These are phyloP conservation scores for Triglochin maritima DNA, from an alignment of 106 monocot species.

Conservation along the genomic window DNA sequence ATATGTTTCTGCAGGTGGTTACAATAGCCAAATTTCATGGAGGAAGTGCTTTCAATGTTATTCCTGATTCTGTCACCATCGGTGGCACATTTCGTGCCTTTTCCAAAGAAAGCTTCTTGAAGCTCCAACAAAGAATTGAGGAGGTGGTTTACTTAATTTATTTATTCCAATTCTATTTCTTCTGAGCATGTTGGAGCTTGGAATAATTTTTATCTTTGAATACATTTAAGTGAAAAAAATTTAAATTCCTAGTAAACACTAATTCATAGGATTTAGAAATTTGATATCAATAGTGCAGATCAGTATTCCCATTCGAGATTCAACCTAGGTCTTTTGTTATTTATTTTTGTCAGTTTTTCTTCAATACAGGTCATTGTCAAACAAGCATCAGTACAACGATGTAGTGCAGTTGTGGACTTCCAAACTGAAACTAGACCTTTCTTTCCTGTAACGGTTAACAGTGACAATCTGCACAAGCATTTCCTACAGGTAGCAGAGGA, in stretches of 20 bases:
- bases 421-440: constrained; percentile 19
- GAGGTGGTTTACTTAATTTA: constrained; percentile 41
- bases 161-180: neutral
- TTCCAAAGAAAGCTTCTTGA: constrained; percentile 51
- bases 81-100: constrained; percentile 91
- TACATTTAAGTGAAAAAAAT: neutral
- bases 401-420: constrained; percentile 69
- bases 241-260: neutral
- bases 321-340: neutral
- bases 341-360: neutral
- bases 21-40: constrained; percentile 87
- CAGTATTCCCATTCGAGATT: neutral
- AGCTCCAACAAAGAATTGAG: constrained; percentile 64
- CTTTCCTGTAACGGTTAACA: constrained; percentile 61
- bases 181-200: neutral
- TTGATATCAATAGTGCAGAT: neutral
- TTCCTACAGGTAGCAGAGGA: constrained; percentile 43
- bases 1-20: constrained; percentile 49
- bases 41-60: constrained; percentile 82
- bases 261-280: neutral
- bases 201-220: neutral
- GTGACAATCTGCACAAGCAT: constrained; percentile 35
- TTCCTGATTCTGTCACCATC: constrained; percentile 87
- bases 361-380: constrained; percentile 49
- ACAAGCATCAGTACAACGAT: constrained; percentile 86